Conservation (phyloP, 495 filamentous ascomycete species). For the Hypomontagnella monticulosa region DNA sequence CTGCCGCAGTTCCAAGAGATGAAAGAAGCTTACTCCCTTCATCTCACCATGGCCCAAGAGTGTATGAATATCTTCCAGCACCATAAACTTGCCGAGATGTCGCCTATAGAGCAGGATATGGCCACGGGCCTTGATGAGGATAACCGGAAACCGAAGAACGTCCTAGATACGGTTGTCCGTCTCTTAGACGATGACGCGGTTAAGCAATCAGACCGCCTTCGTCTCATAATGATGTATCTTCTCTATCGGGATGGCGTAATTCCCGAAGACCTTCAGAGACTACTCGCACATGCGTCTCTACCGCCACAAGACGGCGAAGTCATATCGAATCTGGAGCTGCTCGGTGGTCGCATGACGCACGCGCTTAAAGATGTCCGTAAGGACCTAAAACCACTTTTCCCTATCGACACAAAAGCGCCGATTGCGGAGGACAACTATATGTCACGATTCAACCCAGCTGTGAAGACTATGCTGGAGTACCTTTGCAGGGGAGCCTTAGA, state of each 20-base stretch:
- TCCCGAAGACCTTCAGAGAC: constrained; percentile 81
- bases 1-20: constrained; percentile 93
- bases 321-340: constrained; percentile 79
- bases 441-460: constrained; percentile 73
- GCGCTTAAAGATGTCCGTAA: constrained; percentile 79
- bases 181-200: constrained; percentile 83
- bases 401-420: constrained; percentile 64
- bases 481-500: constrained; percentile 72
- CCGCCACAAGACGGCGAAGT: constrained; percentile 75
- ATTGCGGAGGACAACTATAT: constrained; percentile 69
- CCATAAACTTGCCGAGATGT: constrained; percentile 85
- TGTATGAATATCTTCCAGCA: constrained; percentile 92
- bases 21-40: constrained; percentile 94
- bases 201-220: constrained; percentile 75
- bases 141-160: constrained; percentile 86
- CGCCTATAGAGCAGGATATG: constrained; percentile 82
- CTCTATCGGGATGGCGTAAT: constrained; percentile 91
- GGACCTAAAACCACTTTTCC: constrained; percentile 72
- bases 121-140: constrained; percentile 95
- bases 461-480: constrained; percentile 83
- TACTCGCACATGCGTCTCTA: constrained; percentile 85
- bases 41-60: constrained; percentile 97
- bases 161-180: constrained; percentile 85
- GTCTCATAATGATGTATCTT: constrained; percentile 84
- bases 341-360: constrained; percentile 80